Evolutionary conservation across 163 green algal genomes (phyloP).

Genomic region (Chloromonas sp.): DNA sequence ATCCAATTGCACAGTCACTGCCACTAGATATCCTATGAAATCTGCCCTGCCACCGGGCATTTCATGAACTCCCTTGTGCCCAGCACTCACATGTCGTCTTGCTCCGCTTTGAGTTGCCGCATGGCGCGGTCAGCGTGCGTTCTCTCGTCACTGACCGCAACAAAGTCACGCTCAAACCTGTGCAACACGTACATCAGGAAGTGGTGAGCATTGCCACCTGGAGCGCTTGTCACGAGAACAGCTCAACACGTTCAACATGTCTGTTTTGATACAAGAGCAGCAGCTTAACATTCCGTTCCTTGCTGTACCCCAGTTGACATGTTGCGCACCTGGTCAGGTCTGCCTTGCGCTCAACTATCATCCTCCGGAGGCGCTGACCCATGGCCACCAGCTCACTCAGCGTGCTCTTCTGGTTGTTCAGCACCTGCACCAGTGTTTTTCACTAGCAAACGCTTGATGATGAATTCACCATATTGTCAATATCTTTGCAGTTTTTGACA

Average conservation of each 20-base stretch:
- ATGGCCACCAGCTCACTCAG: conserved; percentile 45
- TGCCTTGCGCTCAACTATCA: conserved; percentile 45
- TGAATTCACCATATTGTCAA: too few species aligned
- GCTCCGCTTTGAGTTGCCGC: conserved; percentile 44
- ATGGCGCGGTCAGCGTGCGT: conserved; percentile 27
- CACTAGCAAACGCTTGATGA: too few species aligned
- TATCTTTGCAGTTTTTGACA: too few species aligned
- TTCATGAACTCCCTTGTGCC: neutral
- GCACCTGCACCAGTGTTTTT: conserved; percentile 32
- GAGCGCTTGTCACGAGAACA: too few species aligned
- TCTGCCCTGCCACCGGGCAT: neutral
- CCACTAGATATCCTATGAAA: too few species aligned
- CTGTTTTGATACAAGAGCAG: too few species aligned
- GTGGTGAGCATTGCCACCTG: too few species aligned
- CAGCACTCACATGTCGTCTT: conserved; percentile 51
- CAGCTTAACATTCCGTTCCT: too few species aligned
- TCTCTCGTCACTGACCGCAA: conserved; percentile 10
- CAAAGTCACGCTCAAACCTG: conserved; percentile 46
- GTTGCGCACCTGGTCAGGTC: neutral
- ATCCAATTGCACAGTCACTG: too few species aligned
- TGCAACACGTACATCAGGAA: neutral
- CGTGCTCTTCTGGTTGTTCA: conserved; percentile 68
- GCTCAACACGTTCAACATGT: too few species aligned
- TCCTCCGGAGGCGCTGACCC: conserved; percentile 32
- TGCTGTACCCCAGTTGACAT: too few species aligned